A percentile compares a stretch with the other conserved stretches of the same genome.
Conservation (phyloP, 805 yeast genomes). For the Saccharomycopsis synnaedendra region DNA sequence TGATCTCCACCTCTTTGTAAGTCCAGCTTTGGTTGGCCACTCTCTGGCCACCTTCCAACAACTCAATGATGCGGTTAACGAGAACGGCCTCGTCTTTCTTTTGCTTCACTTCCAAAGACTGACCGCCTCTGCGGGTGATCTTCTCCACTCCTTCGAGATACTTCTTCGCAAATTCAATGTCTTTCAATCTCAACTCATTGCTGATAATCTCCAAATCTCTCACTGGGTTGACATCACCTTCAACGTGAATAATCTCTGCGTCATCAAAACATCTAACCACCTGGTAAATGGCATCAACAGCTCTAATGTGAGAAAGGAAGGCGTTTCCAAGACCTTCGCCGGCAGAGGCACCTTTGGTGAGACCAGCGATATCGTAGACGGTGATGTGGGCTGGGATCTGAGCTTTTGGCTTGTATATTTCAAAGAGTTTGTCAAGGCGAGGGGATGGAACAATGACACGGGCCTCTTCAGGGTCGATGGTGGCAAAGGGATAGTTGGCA, state of each 20-base stretch:
- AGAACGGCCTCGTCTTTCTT: slow-evolving; percentile 77
- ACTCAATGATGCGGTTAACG: slow-evolving; percentile 60
- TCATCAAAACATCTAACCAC: slow-evolving; percentile 97
- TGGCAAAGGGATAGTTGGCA: slow-evolving; percentile 96
- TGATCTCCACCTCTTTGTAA: slow-evolving; percentile 79
- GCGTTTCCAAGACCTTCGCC: slow-evolving; percentile 99
- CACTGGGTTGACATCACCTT: slow-evolving; percentile 91
- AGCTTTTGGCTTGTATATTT: slow-evolving; percentile 70
- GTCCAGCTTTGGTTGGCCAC: slow-evolving; percentile 84
- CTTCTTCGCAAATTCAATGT: slow-evolving; percentile 88
- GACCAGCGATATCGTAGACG: slow-evolving; percentile 94
- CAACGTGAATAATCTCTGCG: slow-evolving; percentile 94
- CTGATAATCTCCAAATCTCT: slow-evolving; percentile 89
- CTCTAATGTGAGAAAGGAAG: slow-evolving; percentile 90
- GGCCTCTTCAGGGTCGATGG: slow-evolving; percentile 97
- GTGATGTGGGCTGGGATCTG: slow-evolving; percentile 89
- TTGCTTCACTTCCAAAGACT: slow-evolving; percentile 77
- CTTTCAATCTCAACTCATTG: slow-evolving; percentile 90
- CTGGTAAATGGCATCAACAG: slow-evolving; percentile 96
- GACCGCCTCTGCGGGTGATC: slow-evolving; percentile 80
- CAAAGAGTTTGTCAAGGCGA: slow-evolving; percentile 67
- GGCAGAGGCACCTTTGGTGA: slow-evolving; percentile 91
- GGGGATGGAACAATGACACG: slow-evolving; percentile 88
- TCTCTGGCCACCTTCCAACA: slow-evolving; percentile 77
- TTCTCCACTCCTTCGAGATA: slow-evolving; percentile 68